Conservation (phyloP, 2,329 filamentous ascomycete species). For the Exophiala sp. region DNA sequence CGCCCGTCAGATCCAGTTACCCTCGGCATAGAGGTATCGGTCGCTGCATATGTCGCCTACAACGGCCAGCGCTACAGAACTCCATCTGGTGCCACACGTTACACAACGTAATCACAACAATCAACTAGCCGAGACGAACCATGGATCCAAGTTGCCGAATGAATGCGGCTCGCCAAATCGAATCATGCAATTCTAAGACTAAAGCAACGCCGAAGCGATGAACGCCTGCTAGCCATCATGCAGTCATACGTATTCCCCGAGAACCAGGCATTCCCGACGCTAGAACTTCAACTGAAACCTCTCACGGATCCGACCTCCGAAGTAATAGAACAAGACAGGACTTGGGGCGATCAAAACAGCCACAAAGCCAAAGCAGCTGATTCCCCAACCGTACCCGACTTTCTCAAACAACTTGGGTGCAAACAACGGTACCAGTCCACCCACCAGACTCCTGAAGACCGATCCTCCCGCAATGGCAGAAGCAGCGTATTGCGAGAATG, state of each 20-base stretch:
- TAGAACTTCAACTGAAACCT: conserved; percentile 33
- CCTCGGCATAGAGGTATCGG: background rate
- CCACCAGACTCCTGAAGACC: conserved; percentile 42
- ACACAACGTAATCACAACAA: background rate
- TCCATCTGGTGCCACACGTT: background rate
- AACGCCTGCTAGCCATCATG: background rate
- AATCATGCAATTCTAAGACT: background rate
- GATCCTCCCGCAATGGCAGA: conserved; percentile 45
- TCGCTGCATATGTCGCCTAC: no score
- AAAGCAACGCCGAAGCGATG: background rate
- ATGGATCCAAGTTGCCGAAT: background rate
- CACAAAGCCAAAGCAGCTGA: conserved; percentile 1
- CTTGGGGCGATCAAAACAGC: background rate
- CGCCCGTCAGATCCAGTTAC: background rate
- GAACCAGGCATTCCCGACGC: background rate
- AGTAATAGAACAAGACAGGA: conserved; percentile 24
- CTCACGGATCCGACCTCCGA: conserved; percentile 43
- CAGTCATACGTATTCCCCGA: background rate
- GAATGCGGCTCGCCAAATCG: background rate
- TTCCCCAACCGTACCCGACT: conserved; percentile 37
- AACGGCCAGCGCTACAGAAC: background rate
- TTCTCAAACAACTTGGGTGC: conserved; percentile 38
- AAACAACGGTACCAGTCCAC: conserved; percentile 46
- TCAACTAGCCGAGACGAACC: conserved; percentile 4
- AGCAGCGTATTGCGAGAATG: conserved; percentile 44